These are phyloP conservation scores for Arabidopsis suecica DNA, from an alignment of 345 rosid species.

Conservation along the genomic window DNA sequence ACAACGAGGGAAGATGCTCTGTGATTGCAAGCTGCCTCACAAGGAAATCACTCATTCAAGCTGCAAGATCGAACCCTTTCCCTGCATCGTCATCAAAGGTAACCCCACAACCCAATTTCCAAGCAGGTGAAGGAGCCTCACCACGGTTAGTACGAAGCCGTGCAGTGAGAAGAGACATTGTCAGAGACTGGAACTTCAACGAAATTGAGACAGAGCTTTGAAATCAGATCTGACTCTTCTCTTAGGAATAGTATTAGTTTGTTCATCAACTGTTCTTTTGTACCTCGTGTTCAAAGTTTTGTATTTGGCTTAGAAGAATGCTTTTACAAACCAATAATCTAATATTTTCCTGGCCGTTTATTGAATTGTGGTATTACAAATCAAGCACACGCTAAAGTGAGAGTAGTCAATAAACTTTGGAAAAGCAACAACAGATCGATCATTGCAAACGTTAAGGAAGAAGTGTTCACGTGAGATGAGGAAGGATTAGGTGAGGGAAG, in stretches of 20 bases:
- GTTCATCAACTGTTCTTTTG: slow-evolving; percentile 4
- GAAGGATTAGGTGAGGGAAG: slow-evolving; percentile 46
- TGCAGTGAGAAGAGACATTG: slow-evolving; percentile 91
- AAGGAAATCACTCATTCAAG: slow-evolving; percentile 65
- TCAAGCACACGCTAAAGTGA: slow-evolving; percentile 11
- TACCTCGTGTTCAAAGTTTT: slow-evolving; percentile 10
- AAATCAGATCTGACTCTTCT: slow-evolving; percentile 33
- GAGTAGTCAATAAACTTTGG: slow-evolving; percentile 16
- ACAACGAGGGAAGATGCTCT: slow-evolving; percentile 84
- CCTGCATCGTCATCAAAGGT: slow-evolving; percentile 78
- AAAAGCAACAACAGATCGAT: slow-evolving; percentile 8
- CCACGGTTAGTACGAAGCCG: slow-evolving; percentile 87
- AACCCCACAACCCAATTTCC: slow-evolving; percentile 74
- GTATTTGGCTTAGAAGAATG: slow-evolving; percentile 9
- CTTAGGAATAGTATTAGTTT: slow-evolving; percentile 39
- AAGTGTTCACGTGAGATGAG: slow-evolving; percentile 22
- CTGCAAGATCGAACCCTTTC: slow-evolving; percentile 57
- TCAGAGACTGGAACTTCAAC: slow-evolving; percentile 95
- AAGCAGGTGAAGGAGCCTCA: slow-evolving; percentile 50
- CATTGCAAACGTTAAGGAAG: slow-evolving; percentile 1
- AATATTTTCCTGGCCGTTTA: slow-evolving; percentile 12
- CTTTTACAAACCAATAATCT: slow-evolving; percentile 35
- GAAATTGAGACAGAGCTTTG: slow-evolving; percentile 59
- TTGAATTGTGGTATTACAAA: slow-evolving; percentile 9
- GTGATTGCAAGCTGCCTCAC: slow-evolving; percentile 78